Conservation (phyloP, 352 stramenopile species). For the Phytophthora quininea region DNA sequence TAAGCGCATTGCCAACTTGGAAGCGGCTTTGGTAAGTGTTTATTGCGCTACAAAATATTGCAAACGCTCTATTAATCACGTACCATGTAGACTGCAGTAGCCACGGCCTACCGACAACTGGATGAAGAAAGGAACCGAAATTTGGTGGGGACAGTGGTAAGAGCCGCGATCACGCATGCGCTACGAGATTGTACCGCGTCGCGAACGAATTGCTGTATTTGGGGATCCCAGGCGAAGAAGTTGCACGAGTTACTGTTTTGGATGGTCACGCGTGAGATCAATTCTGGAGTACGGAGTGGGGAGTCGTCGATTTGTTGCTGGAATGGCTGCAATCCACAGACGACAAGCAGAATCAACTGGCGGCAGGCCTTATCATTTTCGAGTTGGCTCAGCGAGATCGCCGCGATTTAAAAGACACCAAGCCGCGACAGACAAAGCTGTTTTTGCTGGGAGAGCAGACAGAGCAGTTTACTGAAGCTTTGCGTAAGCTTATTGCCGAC, state of each 20-base stretch:
- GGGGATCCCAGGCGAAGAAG: constrained; percentile 53
- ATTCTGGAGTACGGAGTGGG: background rate
- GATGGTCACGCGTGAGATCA: constrained; percentile 37
- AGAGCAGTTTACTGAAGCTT: constrained; percentile 23
- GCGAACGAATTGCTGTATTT: constrained; percentile 64
- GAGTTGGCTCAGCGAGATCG: constrained; percentile 58
- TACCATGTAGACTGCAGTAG: constrained; percentile 13
- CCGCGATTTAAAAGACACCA: constrained; percentile 7
- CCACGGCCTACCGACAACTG: constrained; percentile 20
- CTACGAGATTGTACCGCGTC: constrained; percentile 49
- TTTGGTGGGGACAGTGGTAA: constrained; percentile 48
- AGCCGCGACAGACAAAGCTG: background rate
- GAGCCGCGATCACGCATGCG: constrained; percentile 45
- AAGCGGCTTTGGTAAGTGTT: constrained; percentile 38
- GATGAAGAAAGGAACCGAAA: constrained; percentile 32
- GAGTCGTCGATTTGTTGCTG: constrained; percentile 46
- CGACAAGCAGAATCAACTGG: constrained; percentile 59
- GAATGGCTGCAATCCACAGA: constrained; percentile 29
- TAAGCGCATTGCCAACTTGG: constrained; percentile 62
- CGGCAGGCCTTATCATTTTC: constrained; percentile 62
- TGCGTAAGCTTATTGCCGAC: constrained; percentile 21
- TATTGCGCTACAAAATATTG: background rate
- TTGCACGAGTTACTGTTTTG: constrained; percentile 58
- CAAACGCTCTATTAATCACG: background rate
- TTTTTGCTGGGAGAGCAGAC: constrained; percentile 18